Evolutionary conservation across 768 basidiomycete genomes (phyloP), one percentile per base, ranked within the genome.

Genomic region (Wakefieldia striispora): DNA sequence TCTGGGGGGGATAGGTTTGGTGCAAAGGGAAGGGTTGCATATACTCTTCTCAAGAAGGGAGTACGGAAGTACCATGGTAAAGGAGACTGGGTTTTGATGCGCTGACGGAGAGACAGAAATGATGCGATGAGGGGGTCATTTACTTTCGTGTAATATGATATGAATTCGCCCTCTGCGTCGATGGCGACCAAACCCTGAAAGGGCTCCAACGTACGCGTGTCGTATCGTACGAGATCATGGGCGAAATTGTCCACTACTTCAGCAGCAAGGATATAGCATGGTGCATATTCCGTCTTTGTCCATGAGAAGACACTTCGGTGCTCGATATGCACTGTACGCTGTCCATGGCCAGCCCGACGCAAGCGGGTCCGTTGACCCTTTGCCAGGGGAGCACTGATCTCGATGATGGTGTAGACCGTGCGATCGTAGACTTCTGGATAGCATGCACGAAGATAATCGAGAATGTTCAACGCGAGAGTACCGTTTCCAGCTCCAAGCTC

Each of bases 241-340:
- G 93, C 87, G 59, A 97, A 95, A 68, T 99, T 99, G 70, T 98
- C 95, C 88, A 97, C 80, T 29, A 99, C 97, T 73, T 99, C 97
- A 76, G 97, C 81, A 2, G 93, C 95, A 20, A 99, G 67, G 60
- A 99, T 86, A 67, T 88, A 97, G 69, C 95, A 97, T 34, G 92
- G 89, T 3, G 92, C 82, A 1, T 82, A 75, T 53, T 92, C 89
- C 47, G 72, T 80, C 27, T 68, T 75, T 43, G 84, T 73, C 91
- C 91, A 97, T 36, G 86, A 86, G 61, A 95, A 95, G 41, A 95
- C 82, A 60, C 91, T 93, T 63, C 82, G 78, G 68, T 92, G 81
- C 29, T 76, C 70, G 8, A 95, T 76, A 39, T 72, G 78, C 24
- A 84, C 91, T 56, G 82, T 84, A 36, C 49, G 53, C 8, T 43